Base-by-base conservation (phyloP, 2,329 filamentous ascomycete genomes). In the Cladosporium oxysporum region DNA sequence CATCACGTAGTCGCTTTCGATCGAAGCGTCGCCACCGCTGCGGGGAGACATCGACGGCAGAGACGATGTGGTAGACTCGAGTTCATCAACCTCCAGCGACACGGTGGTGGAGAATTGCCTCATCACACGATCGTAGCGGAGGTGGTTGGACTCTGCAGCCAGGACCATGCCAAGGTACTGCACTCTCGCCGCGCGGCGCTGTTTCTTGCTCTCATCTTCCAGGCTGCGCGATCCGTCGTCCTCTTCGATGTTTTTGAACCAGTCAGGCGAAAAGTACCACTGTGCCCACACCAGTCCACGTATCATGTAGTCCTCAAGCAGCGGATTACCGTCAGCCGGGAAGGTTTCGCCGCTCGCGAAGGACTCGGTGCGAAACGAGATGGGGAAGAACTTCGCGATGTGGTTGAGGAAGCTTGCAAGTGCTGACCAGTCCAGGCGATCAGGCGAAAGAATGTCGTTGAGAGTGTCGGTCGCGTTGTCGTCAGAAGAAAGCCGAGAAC, bases 221-320 rank as follows among this genome's bases (percentile, higher is more conserved):
- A 85, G 76, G 71, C 91, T 89, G 55, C 91, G 84, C 18, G 83
- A 84, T 50, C 88, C 84, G 67, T 91, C 88, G n/a, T 91, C 88
- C 29, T 91, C 88, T 5, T 88, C 81, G 66, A 84, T 83, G 1
- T 83, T 82, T 10, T 82, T 81, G 71, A 91, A 91, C 85, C 86
- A 91, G 0, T 81, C 78, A 0, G 76, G 65, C 0, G 88, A 87
- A 62, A 85, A 88, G 65, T 89, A 89, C 12, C 81, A 79, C 2
- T 87, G 81, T 0, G 83, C 80, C 80, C 87, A 91, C 1, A 87
- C 74, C 1, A 91, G 78, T 0, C 90, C 90, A 1, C 88, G 82
- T 64, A 91, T 83, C 0, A 85, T 82, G 69, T 87, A 91, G 67
- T 93, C 90, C 58, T 92, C 90, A 0, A 89, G 88, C 0, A 92